Evolutionary conservation across 2,329 filamentous ascomycete species (phyloP).

Genomic region (Fusarium sp.): DNA sequence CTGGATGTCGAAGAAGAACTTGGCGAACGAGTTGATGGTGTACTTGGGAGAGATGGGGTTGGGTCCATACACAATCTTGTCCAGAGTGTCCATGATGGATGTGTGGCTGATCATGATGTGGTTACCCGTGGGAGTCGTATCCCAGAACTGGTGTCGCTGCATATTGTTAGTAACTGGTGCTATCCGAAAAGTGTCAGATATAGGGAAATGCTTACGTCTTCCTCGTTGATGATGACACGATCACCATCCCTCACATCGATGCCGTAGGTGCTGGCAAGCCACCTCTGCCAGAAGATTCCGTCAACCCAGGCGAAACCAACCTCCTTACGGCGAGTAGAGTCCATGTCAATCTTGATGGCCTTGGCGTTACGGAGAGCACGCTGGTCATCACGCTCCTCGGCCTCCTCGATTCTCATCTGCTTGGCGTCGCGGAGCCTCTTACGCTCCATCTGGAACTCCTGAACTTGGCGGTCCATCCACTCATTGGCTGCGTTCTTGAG

Average conservation of each 20-base stretch:
- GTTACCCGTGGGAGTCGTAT: constrained; percentile 86
- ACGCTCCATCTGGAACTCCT: constrained; percentile 88
- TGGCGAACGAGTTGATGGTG: constrained; percentile 75
- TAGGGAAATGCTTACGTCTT: constrained; percentile 75
- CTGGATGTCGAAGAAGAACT: constrained; percentile 72
- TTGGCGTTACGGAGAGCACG: constrained; percentile 87
- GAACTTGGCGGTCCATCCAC: constrained; percentile 97
- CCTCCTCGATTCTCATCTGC: constrained; percentile 94
- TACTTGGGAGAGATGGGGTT: constrained; percentile 78
- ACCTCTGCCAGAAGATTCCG: constrained; percentile 95
- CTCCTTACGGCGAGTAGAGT: constrained; percentile 83
- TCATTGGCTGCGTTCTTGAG: constrained; percentile 95
- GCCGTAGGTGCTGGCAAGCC: constrained; percentile 94
- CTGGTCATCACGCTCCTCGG: constrained; percentile 90
- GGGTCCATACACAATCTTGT: constrained; percentile 72
- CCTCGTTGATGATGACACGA: constrained; percentile 93
- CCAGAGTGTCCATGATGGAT: constrained; percentile 86
- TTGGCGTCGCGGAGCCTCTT: constrained; percentile 95
- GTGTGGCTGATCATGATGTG: constrained; percentile 88
- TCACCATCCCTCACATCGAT: constrained; percentile 89
- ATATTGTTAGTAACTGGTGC: constrained; percentile 45
- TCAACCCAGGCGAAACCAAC: constrained; percentile 98
- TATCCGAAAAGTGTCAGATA: not conserved
- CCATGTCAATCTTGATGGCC: constrained; percentile 89
- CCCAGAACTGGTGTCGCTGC: constrained; percentile 94